Base-by-base conservation (phyloP, 1,139 yeast genomes). In the Spencermartinsiella ligniputridi region DNA sequence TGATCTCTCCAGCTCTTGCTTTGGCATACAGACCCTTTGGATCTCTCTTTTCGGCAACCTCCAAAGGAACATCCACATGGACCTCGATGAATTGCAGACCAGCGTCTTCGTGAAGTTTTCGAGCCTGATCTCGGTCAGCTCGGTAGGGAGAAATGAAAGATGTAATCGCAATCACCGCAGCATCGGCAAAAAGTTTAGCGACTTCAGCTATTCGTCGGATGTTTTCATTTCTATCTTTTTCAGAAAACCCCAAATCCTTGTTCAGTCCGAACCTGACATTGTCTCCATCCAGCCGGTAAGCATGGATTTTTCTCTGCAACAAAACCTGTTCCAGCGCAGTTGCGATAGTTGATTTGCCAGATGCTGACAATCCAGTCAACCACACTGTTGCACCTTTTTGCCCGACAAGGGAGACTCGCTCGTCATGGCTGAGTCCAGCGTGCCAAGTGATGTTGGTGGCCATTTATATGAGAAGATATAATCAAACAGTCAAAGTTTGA, bases 371-470 rank as follows among this genome's bases (percentile, higher is more conserved):
- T 2, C 97, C 97, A 9, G 97, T 90, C 57, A 90, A 75, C 97
- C 97, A 90, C 35, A 90, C 74, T 19, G 97, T 90, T 49, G 86
- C 83, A 41, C 97, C 97, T 51, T 76, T 76, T 70, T 90, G 97
- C 51, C 82, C 81, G 53, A 88, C 79, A 48, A 86, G 70, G 21
- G 64, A 68, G 39, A 77, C 67, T 60, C 97, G 83, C 69, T 90
- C 96, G 18, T 74, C 79, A 66, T 84, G 89, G 25, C 94, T 82
- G 57, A 90, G 74, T 61, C 94, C 92, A 53, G 79, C 80, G 69
- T 90, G 97, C 97, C 97, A 90, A 54, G 96, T 88, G 66, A 90
- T 88, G 62, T 90, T 90, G 42, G 96, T 82, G 58, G 96, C 94
- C 97, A 89, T 90, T 46, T 18, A 15, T 30, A n/a, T 16, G 16